These are phyloP conservation scores for Helichrysum umbraculigerum DNA, from an alignment of 129 eudicot genomes.

Conservation along the genomic window DNA sequence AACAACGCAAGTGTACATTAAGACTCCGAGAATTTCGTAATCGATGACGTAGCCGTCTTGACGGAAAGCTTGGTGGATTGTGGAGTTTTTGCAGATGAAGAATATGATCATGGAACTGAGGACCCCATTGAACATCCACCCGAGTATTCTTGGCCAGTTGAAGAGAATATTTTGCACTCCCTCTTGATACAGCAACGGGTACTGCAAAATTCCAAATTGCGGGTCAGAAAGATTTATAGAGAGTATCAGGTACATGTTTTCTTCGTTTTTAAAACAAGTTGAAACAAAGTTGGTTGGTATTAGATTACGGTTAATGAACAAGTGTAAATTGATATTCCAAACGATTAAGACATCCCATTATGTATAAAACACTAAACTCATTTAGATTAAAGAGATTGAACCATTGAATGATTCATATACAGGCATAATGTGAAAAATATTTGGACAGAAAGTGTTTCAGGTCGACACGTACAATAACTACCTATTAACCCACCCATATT, in stretches of 20 bases:
- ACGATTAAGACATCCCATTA: no score
- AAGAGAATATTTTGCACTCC: conserved; percentile 80
- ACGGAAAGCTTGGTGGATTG: conserved; percentile 67
- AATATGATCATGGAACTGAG: conserved; percentile 79
- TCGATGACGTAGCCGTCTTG: conserved; percentile 72
- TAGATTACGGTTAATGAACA: neutral
- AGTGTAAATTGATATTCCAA: neutral
- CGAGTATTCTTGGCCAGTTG: conserved; percentile 90
- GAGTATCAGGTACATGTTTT: conserved; percentile 16
- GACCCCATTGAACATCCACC: conserved; percentile 92
- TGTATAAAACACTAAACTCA: no score
- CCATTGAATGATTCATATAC: no score
- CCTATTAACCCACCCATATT: neutral
- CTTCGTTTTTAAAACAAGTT: neutral
- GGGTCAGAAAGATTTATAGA: neutral
- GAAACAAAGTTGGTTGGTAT: neutral
- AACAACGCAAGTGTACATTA: conserved; percentile 84
- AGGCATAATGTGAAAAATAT: no score
- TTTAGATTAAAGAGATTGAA: no score
- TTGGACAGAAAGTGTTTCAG: no score
- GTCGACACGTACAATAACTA: no score
- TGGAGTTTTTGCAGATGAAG: conserved; percentile 62
- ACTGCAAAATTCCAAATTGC: conserved; percentile 35
- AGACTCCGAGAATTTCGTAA: conserved; percentile 66
- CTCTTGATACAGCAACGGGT: conserved; percentile 80